These are phyloP conservation scores for Gypsophila paniculata DNA, from an alignment of 179 eudicot genomes.

Conservation along the genomic window DNA sequence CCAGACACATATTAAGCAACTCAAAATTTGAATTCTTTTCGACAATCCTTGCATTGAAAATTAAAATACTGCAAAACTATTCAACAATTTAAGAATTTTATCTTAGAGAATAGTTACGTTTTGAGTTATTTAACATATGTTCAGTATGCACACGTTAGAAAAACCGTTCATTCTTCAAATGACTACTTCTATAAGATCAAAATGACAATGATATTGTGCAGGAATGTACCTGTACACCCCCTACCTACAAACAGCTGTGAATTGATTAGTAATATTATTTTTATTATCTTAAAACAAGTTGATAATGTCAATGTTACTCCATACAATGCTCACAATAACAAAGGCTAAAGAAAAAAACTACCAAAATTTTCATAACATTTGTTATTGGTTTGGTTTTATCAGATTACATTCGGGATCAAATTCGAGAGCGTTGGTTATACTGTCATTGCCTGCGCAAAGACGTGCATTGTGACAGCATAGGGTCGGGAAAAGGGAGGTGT, in stretches of 20 bases:
- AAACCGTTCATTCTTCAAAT: background rate
- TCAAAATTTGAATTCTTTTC: too few relatives aligned
- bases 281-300: slow-evolving; percentile 6
- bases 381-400: background rate
- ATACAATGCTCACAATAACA: background rate
- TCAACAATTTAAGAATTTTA: too few relatives aligned
- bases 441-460: background rate
- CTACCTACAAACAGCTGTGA: slow-evolving; percentile 23
- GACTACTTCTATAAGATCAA: background rate
- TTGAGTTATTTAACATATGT: too few relatives aligned
- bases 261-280: slow-evolving; percentile 9
- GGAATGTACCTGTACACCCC: background rate
- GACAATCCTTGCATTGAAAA: too few relatives aligned
- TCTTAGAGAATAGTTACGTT: too few relatives aligned
- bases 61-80: too few relatives aligned
- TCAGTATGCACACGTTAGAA: too few relatives aligned
- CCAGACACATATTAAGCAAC: too few relatives aligned
- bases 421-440: background rate
- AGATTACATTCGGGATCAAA: slow-evolving; percentile 5
- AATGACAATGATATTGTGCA: slow-evolving; percentile 5
- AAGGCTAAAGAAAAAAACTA: background rate
- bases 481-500: background rate
- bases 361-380: background rate
- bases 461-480: background rate
- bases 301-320: slow-evolving; percentile 19